These are phyloP conservation scores for Cucurbitaria berberidis DNA, from an alignment of 2,329 filamentous ascomycete species.

Conservation along the genomic window DNA sequence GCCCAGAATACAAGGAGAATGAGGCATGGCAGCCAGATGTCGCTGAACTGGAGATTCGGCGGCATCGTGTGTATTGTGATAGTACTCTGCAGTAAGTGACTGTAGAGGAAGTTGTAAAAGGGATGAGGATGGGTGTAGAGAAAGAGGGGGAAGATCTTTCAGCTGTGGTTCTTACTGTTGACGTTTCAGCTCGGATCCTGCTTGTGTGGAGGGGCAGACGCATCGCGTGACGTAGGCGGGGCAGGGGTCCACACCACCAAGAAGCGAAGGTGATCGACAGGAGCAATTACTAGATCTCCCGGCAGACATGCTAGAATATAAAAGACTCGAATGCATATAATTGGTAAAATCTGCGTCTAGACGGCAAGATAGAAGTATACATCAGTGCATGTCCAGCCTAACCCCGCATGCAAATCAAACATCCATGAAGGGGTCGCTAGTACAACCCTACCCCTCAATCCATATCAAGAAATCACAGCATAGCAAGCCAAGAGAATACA, in stretches of 20 bases:
- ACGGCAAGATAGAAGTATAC: too few species aligned
- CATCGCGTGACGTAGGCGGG: slow-evolving; percentile 6
- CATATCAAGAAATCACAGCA: too few species aligned
- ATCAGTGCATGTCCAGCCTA: too few species aligned
- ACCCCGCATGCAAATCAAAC: too few species aligned
- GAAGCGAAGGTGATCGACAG: neutral
- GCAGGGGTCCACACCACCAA: neutral
- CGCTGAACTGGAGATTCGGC: slow-evolving; percentile 35
- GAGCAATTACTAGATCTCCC: neutral
- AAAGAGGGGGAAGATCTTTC: neutral
- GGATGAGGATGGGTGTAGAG: neutral
- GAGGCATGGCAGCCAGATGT: slow-evolving; percentile 49
- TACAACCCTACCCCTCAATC: too few species aligned
- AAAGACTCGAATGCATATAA: neutral
- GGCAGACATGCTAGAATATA: too few species aligned
- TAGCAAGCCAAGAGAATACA: too few species aligned
- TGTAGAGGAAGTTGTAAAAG: neutral
- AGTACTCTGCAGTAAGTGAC: slow-evolving; percentile 1
- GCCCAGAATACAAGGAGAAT: slow-evolving; percentile 69
- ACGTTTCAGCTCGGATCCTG: slow-evolving; percentile 11
- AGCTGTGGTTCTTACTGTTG: neutral
- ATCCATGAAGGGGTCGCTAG: too few species aligned
- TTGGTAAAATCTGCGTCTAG: neutral
- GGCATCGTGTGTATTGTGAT: slow-evolving; percentile 27
- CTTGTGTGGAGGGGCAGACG: slow-evolving; percentile 5